A percentile compares a stretch with the other conserved stretches of the same genome.
Conservation (phyloP, 140 eudicot genomes). For the Stevia rebaudiana region DNA sequence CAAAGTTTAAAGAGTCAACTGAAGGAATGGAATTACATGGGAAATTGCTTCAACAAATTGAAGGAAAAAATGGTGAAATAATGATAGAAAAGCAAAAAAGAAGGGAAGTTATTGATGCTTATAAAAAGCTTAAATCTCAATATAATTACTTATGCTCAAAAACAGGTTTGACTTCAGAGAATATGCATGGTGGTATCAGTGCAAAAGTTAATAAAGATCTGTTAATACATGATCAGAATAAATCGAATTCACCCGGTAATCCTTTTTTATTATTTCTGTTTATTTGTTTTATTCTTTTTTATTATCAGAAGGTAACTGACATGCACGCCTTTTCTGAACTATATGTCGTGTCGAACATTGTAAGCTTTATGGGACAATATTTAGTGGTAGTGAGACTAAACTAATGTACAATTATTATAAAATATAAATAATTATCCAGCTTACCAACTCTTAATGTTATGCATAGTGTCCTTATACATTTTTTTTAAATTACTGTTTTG, state of each 20-base stretch:
- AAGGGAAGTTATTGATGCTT: slow-evolving; percentile 46
- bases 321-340: not conserved
- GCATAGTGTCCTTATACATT: not conserved
- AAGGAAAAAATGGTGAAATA: slow-evolving; percentile 52
- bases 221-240: slow-evolving; percentile 28
- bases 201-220: slow-evolving; percentile 39
- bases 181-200: slow-evolving; percentile 32
- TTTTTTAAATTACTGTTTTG: not conserved
- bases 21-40: slow-evolving; percentile 65
- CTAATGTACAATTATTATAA: slow-evolving; percentile 4
- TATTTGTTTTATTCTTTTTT: slow-evolving; percentile 4
- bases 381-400: slow-evolving; percentile 9
- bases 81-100: slow-evolving; percentile 52
- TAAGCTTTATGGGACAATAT: not conserved
- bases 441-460: not conserved
- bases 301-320: not conserved
- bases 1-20: slow-evolving; percentile 41
- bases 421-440: not conserved
- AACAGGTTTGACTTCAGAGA: slow-evolving; percentile 45
- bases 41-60: slow-evolving; percentile 64
- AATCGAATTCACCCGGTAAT: slow-evolving; percentile 47
- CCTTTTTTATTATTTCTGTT: not conserved
- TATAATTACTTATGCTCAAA: slow-evolving; percentile 54
- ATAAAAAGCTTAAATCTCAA: slow-evolving; percentile 81
- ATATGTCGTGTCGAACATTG: not conserved